These are phyloP conservation scores for Fraxinus pennsylvanica DNA, from an alignment of 257 asterid species.

Conservation along the genomic window DNA sequence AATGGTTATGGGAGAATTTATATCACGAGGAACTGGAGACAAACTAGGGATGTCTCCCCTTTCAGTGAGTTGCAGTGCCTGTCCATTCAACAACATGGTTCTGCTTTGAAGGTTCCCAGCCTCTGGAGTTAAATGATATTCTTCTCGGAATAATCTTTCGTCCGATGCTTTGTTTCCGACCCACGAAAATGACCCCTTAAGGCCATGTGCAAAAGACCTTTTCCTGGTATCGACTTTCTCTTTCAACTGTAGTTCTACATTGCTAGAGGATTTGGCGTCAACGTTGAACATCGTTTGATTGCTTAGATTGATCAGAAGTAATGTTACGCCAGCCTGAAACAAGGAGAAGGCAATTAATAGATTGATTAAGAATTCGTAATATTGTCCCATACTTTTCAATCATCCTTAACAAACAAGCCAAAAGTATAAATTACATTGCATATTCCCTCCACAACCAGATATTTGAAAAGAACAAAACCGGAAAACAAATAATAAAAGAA, in stretches of 20 bases:
- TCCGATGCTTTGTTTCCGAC: conserved; percentile 68
- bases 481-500: no score
- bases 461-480: no score
- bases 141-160: conserved; percentile 53
- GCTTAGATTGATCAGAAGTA: conserved; percentile 83
- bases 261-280: conserved; percentile 41
- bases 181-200: conserved; percentile 72
- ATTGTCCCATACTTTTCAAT: not conserved
- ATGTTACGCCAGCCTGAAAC: conserved; percentile 70
- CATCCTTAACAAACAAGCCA: not conserved
- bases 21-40: conserved; percentile 38
- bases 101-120: conserved; percentile 55
- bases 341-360: not conserved
- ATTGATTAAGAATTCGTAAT: not conserved
- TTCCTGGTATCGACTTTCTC: conserved; percentile 22
- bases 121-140: conserved; percentile 70
- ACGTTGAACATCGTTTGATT: conserved; percentile 47
- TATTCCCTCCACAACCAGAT: not conserved
- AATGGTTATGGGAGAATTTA: conserved; percentile 43
- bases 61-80: conserved; percentile 43
- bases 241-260: conserved; percentile 13
- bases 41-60: conserved; percentile 54
- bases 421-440: not conserved
- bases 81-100: conserved; percentile 61
- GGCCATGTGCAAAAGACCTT: conserved; percentile 38